Base-by-base conservation (phyloP, 768 basidiomycete species). In the Psilocybe cyanescens region DNA sequence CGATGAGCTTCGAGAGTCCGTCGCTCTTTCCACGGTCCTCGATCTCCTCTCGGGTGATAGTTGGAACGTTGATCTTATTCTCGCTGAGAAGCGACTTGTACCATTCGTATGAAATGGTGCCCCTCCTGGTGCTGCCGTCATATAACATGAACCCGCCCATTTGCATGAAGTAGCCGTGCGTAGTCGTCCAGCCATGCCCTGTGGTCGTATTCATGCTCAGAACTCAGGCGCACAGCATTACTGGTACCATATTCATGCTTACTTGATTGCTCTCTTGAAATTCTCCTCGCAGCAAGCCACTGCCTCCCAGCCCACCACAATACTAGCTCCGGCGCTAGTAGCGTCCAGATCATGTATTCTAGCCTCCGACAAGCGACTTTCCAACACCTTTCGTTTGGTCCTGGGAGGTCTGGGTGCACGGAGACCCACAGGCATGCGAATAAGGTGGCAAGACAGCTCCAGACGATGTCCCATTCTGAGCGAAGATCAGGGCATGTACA, bases 11-110 rank as follows among this genome's bases (percentile, higher is more conserved):
- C 1, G 76, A 68, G 3, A 79, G 55, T 0, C 59, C 60, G 47
- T 78, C 73, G 7, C 71, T 72, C 61, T 77, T 77, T 63, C 67
- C 68, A 35, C 60, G 49, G 46, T 72, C 69, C 30, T 62, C 49
- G 4, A 70, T 63, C n/a, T 65, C 64, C 0, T 58, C 35, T 12
- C 52, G 56, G 3, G 55, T 44, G 4, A 65, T 55, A 4, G 39
- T 50, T 6, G 61, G 59, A 35, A 65, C 57, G 11, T 60, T 45
- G 30, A 64, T 64, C 2, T 8, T 19, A 2, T 52, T 45, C 3
- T 51, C 44, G 11, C 11, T 5, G 3, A 57, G 45, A 28, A 60
- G 28, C 17, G 52, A n/a, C 8, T 44, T 30, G 24, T 60, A 54
- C 3, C 44, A 16, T 12, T 31, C 31, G 0, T 53, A 44, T 17